These are phyloP conservation scores for Neurospora crassa DNA, from an alignment of 2,329 filamentous ascomycete species.

Conservation along the genomic window DNA sequence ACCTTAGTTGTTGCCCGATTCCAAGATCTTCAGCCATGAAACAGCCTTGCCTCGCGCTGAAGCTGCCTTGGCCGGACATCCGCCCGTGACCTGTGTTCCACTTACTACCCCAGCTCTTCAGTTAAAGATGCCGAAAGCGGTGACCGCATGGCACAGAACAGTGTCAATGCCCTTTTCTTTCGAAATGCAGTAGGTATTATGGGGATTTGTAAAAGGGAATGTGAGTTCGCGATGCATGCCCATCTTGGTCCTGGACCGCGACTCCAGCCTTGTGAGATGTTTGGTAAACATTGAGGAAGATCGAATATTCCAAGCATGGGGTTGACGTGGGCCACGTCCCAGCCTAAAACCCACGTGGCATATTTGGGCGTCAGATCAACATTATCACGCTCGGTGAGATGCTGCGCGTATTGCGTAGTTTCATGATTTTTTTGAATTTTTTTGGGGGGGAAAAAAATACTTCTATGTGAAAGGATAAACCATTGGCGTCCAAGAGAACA, in stretches of 20 bases:
- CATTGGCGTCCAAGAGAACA: neutral
- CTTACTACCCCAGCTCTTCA: neutral
- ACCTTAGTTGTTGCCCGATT: too few species aligned
- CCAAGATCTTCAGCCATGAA: neutral
- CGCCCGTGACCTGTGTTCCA: neutral
- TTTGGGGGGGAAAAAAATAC: neutral
- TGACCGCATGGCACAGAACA: neutral
- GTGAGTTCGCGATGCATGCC: neutral
- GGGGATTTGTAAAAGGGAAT: neutral
- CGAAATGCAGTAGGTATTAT: neutral
- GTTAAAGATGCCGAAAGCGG: neutral
- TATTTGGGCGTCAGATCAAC: neutral
- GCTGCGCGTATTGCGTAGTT: neutral
- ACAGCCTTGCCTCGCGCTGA: neutral
- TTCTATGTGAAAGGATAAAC: neutral
- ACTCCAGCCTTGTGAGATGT: neutral
- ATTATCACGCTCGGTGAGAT: neutral
- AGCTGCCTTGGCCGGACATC: neutral
- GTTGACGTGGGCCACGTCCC: neutral
- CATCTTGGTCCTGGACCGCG: neutral
- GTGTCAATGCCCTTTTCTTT: neutral
- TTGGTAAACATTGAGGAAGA: neutral
- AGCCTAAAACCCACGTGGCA: neutral
- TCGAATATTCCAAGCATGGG: neutral
- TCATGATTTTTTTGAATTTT: neutral